Percentiles rank a stretch among this genome's conserved stretches.
Conservation (phyloP, 176 grass and related monocot species). For the Poa annua region DNA sequence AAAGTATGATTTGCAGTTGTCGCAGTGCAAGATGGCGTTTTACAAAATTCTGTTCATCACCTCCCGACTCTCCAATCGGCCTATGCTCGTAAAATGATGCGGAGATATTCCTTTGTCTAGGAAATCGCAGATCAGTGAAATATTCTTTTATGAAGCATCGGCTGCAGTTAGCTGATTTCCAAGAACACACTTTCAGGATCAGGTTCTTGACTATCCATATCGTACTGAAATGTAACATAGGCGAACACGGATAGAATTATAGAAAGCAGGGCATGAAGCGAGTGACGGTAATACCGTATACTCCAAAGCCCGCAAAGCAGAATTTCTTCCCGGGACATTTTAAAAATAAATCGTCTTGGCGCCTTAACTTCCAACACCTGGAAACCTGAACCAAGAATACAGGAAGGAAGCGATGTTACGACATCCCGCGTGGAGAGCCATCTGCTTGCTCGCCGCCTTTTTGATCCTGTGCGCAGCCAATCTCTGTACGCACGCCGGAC, state of each 20-base stretch:
- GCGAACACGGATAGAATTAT: background rate
- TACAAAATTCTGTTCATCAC: background rate
- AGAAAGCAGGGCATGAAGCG: background rate
- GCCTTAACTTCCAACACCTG: constrained; percentile 21
- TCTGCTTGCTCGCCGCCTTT: constrained; percentile 25
- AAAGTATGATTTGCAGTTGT: background rate
- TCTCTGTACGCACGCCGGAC: background rate
- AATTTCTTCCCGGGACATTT: constrained; percentile 27
- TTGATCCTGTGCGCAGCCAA: constrained; percentile 33
- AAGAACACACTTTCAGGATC: background rate
- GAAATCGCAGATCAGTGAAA: background rate
- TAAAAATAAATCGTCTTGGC: constrained; percentile 9
- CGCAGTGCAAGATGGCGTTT: background rate
- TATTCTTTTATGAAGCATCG: background rate
- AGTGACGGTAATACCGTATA: too few relatives aligned
- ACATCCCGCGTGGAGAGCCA: background rate
- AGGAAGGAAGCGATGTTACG: constrained; percentile 23
- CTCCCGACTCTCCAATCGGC: background rate
- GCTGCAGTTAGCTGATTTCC: background rate
- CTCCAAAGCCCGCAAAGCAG: background rate
- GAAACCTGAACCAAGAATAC: constrained; percentile 22
- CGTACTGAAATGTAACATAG: background rate
- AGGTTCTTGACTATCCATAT: background rate
- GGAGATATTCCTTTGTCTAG: background rate
- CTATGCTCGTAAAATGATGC: background rate